Evolutionary conservation across 805 yeast species (phyloP).

Genomic region (Maudiozyma pseudohumilis): DNA sequence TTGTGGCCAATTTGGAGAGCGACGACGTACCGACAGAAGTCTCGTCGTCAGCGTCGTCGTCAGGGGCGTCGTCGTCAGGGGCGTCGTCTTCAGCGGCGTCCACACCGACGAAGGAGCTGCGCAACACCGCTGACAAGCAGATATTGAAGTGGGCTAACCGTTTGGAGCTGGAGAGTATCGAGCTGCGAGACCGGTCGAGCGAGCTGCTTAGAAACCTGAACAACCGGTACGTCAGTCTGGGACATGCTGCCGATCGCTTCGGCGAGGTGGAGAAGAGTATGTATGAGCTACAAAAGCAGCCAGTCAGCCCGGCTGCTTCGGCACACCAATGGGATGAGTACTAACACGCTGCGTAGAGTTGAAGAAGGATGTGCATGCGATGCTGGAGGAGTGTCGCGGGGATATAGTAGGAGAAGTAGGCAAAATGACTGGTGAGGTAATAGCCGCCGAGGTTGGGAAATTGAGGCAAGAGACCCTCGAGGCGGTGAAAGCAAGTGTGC

Average conservation of each 20-base stretch:
- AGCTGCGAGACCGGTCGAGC: conserved; percentile 29
- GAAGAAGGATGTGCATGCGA: neutral
- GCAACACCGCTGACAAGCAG: conserved; percentile 26
- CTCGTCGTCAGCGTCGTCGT: neutral
- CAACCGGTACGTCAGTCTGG: conserved; percentile 9
- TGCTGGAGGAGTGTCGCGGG: neutral
- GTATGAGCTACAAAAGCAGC: neutral
- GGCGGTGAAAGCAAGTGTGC: neutral
- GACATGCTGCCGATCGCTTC: conserved; percentile 2
- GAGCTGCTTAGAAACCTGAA: conserved; percentile 12
- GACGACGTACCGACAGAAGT: conserved; percentile 5
- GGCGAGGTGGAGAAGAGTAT: conserved; percentile 6
- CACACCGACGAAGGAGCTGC: conserved; percentile 1
- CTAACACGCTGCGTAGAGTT: neutral
- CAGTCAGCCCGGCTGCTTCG: neutral
- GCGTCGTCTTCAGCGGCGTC: neutral
- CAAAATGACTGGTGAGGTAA: neutral
- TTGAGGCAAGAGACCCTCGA: too few relatives aligned
- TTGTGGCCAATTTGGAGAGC: too few relatives aligned
- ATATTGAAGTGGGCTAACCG: conserved; percentile 41
- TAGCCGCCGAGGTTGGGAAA: too few relatives aligned
- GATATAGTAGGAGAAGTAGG: neutral
- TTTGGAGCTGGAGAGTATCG: conserved; percentile 40
- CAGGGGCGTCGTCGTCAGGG: neutral
- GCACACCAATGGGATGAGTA: too few relatives aligned